phyloP scores from a whole-genome alignment of 805 yeast species.

The Candida jianshihensis region DNA sequence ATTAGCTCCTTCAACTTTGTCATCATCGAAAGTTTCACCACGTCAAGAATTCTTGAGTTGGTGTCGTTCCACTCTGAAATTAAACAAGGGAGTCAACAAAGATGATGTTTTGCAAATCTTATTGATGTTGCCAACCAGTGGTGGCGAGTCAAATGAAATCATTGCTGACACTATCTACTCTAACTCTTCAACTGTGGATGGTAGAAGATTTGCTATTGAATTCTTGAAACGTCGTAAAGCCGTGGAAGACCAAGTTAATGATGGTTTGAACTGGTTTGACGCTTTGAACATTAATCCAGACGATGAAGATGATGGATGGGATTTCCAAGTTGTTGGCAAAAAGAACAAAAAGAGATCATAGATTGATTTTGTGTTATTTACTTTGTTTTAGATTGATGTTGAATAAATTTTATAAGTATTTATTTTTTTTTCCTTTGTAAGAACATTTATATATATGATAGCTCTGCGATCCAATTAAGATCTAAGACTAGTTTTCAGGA shows the following conservation, averaged over 20 bases:
- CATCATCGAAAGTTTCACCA: constrained; percentile 25
- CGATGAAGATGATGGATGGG: constrained; percentile 47
- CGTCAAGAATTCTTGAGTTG: constrained; percentile 62
- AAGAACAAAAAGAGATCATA: constrained; percentile 41
- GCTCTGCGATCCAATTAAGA: too few species aligned
- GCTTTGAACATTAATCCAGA: constrained; percentile 43
- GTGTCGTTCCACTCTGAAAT: constrained; percentile 61
- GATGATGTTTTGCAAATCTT: constrained; percentile 78
- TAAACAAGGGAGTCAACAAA: constrained; percentile 69
- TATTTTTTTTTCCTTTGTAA: background rate
- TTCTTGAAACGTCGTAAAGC: constrained; percentile 70
- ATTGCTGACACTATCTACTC: constrained; percentile 90
- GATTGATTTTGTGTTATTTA: too few species aligned
- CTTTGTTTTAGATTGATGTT: too few species aligned
- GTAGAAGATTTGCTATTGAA: constrained; percentile 88
- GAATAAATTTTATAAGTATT: background rate
- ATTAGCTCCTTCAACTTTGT: constrained; percentile 3
- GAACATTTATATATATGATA: background rate
- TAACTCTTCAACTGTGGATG: constrained; percentile 86
- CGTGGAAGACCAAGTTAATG: constrained; percentile 51
- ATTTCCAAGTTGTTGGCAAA: constrained; percentile 59
- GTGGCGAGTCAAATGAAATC: constrained; percentile 65
- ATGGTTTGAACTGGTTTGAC: constrained; percentile 64
- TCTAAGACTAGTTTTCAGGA: background rate
- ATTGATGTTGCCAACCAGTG: constrained; percentile 67